Base-by-base conservation (phyloP, 148 eudicot species). In the Pouteria glomerata region DNA sequence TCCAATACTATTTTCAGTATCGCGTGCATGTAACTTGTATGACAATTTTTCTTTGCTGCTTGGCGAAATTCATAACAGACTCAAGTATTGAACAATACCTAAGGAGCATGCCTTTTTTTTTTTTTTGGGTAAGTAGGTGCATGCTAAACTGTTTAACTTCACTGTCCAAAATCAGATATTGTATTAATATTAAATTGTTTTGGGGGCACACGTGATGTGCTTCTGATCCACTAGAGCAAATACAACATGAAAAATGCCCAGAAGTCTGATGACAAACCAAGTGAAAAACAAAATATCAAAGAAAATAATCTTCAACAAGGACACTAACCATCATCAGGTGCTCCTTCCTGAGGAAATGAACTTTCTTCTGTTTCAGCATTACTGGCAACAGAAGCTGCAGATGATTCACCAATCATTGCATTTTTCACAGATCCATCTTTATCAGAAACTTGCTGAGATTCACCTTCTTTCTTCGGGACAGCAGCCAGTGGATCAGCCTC, bases 401-500 rank as follows among this genome's bases (percentile, higher is more conserved):
- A 83, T 67, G 92, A 85, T 73, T 85, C 86, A 61, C 66, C 81
- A 55, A 76, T 83, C 35, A 63, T 72, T 63, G 48, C 69, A 67
- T 53, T 83, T 66, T 80, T 80, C 1, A 45, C 67, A 56, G 90
- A 74, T 41, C 78, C 90, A 71, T 76, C 76, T 85, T 78, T 88
- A 37, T 66, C 71, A 50, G 88, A 78, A 72, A 75, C 82, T 31
- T 77, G 81, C 35, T 66, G 67, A 18, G 94, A 80, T 73, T 73
- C 92, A 52, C 76, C 82, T 77, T 96, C 94, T 75, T 96, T 92
- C 79, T 92, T 95, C 1, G 97, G 97, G 82, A 92, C 76, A 31
- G 81, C 35, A 44, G 78, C 96, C 57, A 96, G 64, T 26, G 97
- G 92, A 78, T 96, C 99, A 79, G 97, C 78, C 81, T 92, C 99